Base-by-base conservation (phyloP, 805 yeast genomes). In the Zygoascus bituminiphila region DNA sequence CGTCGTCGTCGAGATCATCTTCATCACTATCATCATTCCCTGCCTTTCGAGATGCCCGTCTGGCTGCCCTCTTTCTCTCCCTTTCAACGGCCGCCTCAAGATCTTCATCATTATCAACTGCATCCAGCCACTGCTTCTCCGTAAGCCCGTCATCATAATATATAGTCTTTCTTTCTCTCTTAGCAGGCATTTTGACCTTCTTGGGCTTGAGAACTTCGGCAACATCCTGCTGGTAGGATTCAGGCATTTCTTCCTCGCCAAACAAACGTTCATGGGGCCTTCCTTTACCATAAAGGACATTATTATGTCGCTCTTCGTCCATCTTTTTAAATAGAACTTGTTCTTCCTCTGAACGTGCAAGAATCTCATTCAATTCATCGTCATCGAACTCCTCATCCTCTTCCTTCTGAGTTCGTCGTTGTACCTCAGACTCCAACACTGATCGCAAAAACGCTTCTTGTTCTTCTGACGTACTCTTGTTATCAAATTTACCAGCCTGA, bases 401-500 rank as follows among this genome's bases (percentile, higher is more conserved):
- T n/a, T 70, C 77, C 51, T 65, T 64, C 58, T 66, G 57, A 42
- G 55, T 59, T 42, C 76, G 64, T 56, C 72, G 62, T 53, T 76
- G 76, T 56, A 86, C 95, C 58, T 89, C 97, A 24, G 82, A 83
- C 56, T 91, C 98, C 42, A 91, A 63, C 51, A 91, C 74, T n/a
- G 87, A 80, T 58, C 95, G 76, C 64, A 91, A 74, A 50, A 89
- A 77, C 0, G 96, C 97, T 63, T 91, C 98, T 65, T 93, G 98
- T 67, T 91, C 98, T 65, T 91, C 98, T 1, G 95, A 73, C 0
- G 98, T 93, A 1, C 96, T 86, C 65, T 91, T 91, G 65, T 91
- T 91, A 70, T 91, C 98, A 59, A 91, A 91, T 62, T 93, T 91
- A 73, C 98, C 98, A 2, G 98, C 98, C 66, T 91, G 98, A 62